These are phyloP conservation scores for Ophiobolus disseminans DNA, from an alignment of 2,329 filamentous ascomycete species.

Conservation along the genomic window DNA sequence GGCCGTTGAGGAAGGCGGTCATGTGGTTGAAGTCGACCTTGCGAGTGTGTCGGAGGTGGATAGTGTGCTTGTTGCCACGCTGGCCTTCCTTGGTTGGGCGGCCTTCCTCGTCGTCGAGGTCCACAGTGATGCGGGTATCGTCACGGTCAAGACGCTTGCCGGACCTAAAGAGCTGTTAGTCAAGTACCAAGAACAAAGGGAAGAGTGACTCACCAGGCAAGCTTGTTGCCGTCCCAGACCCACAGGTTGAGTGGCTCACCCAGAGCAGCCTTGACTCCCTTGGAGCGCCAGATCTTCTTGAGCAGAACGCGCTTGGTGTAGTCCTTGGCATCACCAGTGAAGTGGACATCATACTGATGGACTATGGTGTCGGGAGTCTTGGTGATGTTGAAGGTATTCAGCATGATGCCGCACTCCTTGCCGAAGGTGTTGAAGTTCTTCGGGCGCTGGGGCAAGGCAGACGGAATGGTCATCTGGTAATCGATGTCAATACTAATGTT, in stretches of 20 bases:
- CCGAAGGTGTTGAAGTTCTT: slow-evolving; percentile 50
- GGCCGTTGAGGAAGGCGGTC: slow-evolving; percentile 68
- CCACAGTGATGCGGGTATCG: slow-evolving; percentile 61
- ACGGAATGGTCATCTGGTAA: slow-evolving; percentile 32
- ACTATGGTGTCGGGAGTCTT: slow-evolving; percentile 68
- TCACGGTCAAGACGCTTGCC: slow-evolving; percentile 32
- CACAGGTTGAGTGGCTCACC: slow-evolving; percentile 57
- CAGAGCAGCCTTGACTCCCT: slow-evolving; percentile 64
- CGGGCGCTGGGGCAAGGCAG: slow-evolving; percentile 44
- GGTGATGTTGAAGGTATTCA: slow-evolving; percentile 79
- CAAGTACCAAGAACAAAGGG: background rate
- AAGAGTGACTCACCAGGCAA: slow-evolving; percentile 73
- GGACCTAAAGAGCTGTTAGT: slow-evolving; percentile 31
- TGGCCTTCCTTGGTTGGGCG: slow-evolving; percentile 16
- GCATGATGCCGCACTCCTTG: slow-evolving; percentile 47
- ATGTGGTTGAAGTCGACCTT: slow-evolving; percentile 72
- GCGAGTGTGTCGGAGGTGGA: slow-evolving; percentile 71
- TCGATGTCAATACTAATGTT: slow-evolving; percentile 31
- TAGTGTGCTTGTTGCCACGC: slow-evolving; percentile 60
- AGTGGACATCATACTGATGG: slow-evolving; percentile 81
- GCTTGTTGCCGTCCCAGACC: slow-evolving; percentile 82
- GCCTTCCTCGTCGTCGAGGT: slow-evolving; percentile 72
- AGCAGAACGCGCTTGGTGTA: slow-evolving; percentile 67
- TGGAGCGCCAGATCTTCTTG: slow-evolving; percentile 77
- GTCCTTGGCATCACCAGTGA: slow-evolving; percentile 66